Base-by-base conservation (phyloP, 2,329 filamentous ascomycete species). In the Neoascochyta sp. region DNA sequence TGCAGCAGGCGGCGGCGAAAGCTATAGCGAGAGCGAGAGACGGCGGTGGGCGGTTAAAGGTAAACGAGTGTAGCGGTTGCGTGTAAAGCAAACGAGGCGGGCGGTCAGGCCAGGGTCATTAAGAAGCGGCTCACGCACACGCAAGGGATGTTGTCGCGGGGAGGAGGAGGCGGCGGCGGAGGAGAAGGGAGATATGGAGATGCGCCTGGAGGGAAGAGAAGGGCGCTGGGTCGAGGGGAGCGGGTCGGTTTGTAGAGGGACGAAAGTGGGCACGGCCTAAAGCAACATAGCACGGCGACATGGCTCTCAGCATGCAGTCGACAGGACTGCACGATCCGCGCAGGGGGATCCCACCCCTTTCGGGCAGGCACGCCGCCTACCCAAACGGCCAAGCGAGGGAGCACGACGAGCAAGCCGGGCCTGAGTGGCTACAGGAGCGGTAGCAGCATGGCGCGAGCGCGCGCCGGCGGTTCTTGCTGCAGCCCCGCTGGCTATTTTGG, bases 51-150 rank as follows among this genome's bases (percentile, higher is more conserved):
- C 32, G 30, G 33, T 14, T 29, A 29, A 28, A 29, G 37, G 34
- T 42, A 54, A 55, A 54, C 50, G 52, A 55, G 43, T 47, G 52
- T 51, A 34, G 32, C 32, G 43, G 39, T 32, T 25, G 29, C n/a
- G n/a, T n/a, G n/a, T n/a, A n/a, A 36, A 41, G 40, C 29, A 41
- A 42, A 43, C 24, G 34, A 28, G 37, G 36, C 26, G 20, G 33
- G 28, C 27, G 39, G 29, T 41, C 19, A 43, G 36, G 13, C 35
- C 32, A 33, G 35, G 29, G 27, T 40, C 45, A 46, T 50, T 26
- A 42, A 37, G 29, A 35, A 32, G 36, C 41, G 21, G 33, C 33
- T 20, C 39, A n/a, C 33, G 32, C 36, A 22, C 29, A 39, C 32
- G 41, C 47, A 50, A 55, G 42, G 41, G 42, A 27, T n/a, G n/a